Conservation (phyloP, 2,329 filamentous ascomycete species). For the Nothophoma quercina region DNA sequence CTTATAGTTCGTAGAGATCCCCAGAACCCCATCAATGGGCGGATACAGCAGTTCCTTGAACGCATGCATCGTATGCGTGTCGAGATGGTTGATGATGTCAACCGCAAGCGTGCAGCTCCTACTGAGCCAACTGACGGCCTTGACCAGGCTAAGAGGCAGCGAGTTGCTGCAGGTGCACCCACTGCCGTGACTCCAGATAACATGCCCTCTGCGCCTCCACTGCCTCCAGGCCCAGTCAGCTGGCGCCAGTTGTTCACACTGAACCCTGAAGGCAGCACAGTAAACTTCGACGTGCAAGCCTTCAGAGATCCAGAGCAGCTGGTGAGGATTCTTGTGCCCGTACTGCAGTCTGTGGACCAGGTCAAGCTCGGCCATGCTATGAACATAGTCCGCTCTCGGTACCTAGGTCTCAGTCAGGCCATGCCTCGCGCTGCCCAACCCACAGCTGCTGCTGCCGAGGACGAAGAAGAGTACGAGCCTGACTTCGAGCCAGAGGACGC, state of each 20-base stretch:
- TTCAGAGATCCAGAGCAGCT: conserved; percentile 76
- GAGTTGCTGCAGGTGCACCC: conserved; percentile 64
- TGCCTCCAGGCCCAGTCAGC: conserved; percentile 78
- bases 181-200: conserved; percentile 25
- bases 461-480: conserved; percentile 92
- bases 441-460: conserved; percentile 53
- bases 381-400: conserved; percentile 64
- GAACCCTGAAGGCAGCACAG: conserved; percentile 75
- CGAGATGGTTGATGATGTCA: conserved; percentile 80
- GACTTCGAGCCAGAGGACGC: conserved; percentile 81
- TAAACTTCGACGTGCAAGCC: conserved; percentile 81
- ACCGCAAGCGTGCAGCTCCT: conserved; percentile 77
- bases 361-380: conserved; percentile 75
- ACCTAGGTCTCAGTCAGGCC: conserved; percentile 47
- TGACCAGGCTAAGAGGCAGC: conserved; percentile 83
- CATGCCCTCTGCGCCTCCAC: conserved; percentile 67
- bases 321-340: conserved; percentile 80
- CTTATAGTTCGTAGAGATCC: conserved; percentile 67
- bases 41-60: conserved; percentile 89
- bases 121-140: conserved; percentile 74
- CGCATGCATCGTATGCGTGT: conserved; percentile 78
- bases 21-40: conserved; percentile 74
- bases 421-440: conserved; percentile 37
- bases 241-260: conserved; percentile 87
- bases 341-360: conserved; percentile 75